phyloP scores from a whole-genome alignment of 176 grass and related monocot species.

The Oryza glaberrima region DNA sequence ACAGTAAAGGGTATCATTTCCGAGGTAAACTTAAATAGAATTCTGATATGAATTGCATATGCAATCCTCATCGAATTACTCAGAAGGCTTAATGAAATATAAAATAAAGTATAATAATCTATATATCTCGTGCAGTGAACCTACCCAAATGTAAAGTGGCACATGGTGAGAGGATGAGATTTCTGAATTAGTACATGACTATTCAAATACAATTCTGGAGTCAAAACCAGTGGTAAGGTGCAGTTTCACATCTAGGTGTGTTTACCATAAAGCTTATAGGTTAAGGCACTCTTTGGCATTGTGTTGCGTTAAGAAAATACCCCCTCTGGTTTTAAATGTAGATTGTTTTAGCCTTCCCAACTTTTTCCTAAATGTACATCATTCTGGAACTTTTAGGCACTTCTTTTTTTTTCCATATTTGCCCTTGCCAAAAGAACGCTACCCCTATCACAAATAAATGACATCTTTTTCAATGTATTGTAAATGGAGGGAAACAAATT shows the following conservation, averaged over 20 bases:
- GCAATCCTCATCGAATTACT: background rate
- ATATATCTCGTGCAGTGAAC: background rate
- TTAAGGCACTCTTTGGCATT: conserved; percentile 13
- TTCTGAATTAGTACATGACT: background rate
- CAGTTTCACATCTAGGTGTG: background rate
- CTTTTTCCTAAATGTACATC: background rate
- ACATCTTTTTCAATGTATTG: background rate
- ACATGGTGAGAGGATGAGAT: background rate
- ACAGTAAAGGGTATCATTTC: background rate
- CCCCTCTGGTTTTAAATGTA: background rate
- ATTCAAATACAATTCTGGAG: background rate
- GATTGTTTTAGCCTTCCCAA: background rate
- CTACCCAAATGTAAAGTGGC: background rate
- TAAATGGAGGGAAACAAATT: background rate
- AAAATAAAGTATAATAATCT: background rate
- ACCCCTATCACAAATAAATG: background rate
- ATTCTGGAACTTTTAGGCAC: background rate
- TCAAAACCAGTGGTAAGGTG: background rate
- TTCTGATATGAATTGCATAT: conserved; percentile 12
- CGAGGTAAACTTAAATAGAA: background rate
- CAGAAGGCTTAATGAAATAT: background rate
- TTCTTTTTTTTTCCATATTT: background rate
- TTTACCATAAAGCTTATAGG: background rate
- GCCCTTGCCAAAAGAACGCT: background rate
- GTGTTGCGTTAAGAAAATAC: background rate